Evolutionary conservation across 1,284 basidiomycete genomes (phyloP).

Genomic region (Vanrija sp.): DNA sequence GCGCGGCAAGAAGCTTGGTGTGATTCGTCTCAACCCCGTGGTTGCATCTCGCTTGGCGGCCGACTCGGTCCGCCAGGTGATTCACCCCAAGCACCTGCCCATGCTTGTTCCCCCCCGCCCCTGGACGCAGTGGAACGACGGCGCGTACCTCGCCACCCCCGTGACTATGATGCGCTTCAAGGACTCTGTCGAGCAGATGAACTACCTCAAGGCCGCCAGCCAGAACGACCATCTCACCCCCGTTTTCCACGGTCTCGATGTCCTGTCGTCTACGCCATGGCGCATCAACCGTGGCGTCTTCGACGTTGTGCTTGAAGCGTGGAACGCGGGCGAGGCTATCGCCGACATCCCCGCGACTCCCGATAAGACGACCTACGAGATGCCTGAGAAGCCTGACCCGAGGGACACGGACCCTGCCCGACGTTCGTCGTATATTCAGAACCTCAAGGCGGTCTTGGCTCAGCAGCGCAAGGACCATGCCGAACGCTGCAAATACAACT

Average conservation of each 20-base stretch:
- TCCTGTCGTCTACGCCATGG: constrained; percentile 89
- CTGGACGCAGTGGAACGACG: constrained; percentile 75
- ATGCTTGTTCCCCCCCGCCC: constrained; percentile 91
- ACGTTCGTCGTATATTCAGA: constrained; percentile 60
- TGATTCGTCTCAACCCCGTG: constrained; percentile 80
- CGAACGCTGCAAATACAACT: constrained; percentile 89
- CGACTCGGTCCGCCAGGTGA: constrained; percentile 68
- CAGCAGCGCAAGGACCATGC: constrained; percentile 77
- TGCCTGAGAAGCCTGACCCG: constrained; percentile 62
- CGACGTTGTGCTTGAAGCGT: constrained; percentile 67
- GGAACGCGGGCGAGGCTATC: constrained; percentile 76
- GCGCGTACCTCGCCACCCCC: constrained; percentile 70
- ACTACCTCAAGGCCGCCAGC: constrained; percentile 74
- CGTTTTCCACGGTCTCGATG: constrained; percentile 84
- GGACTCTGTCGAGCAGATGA: constrained; percentile 79
- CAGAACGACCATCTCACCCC: constrained; percentile 73
- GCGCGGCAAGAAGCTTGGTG: constrained; percentile 85
- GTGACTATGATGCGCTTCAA: constrained; percentile 87
- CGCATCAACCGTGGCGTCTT: constrained; percentile 74
- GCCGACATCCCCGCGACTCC: constrained; percentile 70
- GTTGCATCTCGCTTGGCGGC: constrained; percentile 74
- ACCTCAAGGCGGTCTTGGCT: constrained; percentile 61
- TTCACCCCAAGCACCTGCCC: constrained; percentile 90
- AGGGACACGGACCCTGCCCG: constrained; percentile 64
- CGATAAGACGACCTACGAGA: constrained; percentile 26